Conservation (phyloP, 257 asterid genomes). For the Solanum ossicruentum region DNA sequence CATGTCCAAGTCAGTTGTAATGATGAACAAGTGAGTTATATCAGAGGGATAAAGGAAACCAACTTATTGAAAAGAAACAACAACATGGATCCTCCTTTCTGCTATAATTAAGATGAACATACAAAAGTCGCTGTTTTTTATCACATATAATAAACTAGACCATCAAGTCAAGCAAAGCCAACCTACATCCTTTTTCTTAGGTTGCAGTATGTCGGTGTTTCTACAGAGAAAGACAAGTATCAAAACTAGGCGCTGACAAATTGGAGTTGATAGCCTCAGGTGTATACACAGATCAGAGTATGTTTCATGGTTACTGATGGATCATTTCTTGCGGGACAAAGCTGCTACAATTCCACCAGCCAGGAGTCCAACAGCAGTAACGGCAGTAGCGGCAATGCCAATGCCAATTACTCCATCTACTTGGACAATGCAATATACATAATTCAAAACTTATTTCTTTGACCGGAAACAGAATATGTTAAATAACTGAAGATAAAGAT, state of each 20-base stretch:
- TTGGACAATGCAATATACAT: background rate
- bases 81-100: background rate
- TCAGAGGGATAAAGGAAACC: background rate
- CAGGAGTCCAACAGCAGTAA: slow-evolving; percentile 7
- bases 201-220: background rate
- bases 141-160: background rate
- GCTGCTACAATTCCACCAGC: slow-evolving; percentile 11
- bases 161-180: background rate
- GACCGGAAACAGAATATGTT: background rate
- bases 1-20: too few relatives aligned
- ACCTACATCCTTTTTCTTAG: background rate
- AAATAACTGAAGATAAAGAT: background rate
- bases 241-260: background rate
- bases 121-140: background rate
- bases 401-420: slow-evolving; percentile 8
- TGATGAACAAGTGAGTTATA: too few relatives aligned
- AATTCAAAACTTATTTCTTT: background rate
- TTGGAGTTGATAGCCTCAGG: background rate
- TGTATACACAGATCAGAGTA: background rate
- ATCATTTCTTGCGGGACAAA: slow-evolving; percentile 4
- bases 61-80: background rate
- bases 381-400: slow-evolving; percentile 14
- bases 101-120: background rate
- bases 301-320: background rate
- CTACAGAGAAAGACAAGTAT: background rate